phyloP scores from a whole-genome alignment of 305 asterid species.

The Rubia tinctorum region DNA sequence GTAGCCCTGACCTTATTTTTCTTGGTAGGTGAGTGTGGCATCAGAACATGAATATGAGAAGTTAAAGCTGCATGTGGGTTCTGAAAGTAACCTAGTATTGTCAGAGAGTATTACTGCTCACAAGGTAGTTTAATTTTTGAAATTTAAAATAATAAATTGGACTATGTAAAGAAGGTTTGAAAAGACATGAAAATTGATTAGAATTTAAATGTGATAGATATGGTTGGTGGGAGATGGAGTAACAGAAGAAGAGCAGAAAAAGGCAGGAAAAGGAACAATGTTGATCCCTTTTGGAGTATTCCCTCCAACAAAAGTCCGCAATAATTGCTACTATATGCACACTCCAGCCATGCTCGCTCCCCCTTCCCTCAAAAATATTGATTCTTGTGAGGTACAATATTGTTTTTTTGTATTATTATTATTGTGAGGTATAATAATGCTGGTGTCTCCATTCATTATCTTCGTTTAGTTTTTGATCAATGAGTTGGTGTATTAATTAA shows the following conservation, averaged over 20 bases:
- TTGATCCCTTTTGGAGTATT: conserved; percentile 68
- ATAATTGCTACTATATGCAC: conserved; percentile 44
- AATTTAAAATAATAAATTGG: not conserved
- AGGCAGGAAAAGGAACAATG: conserved; percentile 59
- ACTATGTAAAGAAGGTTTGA: not conserved
- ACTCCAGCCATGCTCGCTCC: conserved; percentile 85
- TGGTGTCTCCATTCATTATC: too few relatives aligned
- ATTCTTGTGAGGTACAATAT: conserved; percentile 67
- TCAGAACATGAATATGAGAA: conserved; percentile 38
- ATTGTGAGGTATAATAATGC: not conserved
- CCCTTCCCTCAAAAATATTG: conserved; percentile 46
- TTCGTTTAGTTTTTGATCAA: too few relatives aligned
- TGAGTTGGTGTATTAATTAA: too few relatives aligned
- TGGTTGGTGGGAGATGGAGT: conserved; percentile 82
- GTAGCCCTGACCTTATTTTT: not conserved
- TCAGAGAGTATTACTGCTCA: conserved; percentile 31
- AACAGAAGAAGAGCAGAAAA: conserved; percentile 47
- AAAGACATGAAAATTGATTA: not conserved
- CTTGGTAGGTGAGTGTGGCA: conserved; percentile 39
- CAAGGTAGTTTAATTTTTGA: conserved; percentile 30
- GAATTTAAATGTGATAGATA: conserved; percentile 27
- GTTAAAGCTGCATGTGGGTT: conserved; percentile 34
- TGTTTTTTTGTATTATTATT: not conserved
- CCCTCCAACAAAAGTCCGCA: conserved; percentile 61
- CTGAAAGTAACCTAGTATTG: conserved; percentile 24